Evolutionary conservation across 805 yeast genomes (phyloP).

Genomic region (Scheffersomyces ergatensis): DNA sequence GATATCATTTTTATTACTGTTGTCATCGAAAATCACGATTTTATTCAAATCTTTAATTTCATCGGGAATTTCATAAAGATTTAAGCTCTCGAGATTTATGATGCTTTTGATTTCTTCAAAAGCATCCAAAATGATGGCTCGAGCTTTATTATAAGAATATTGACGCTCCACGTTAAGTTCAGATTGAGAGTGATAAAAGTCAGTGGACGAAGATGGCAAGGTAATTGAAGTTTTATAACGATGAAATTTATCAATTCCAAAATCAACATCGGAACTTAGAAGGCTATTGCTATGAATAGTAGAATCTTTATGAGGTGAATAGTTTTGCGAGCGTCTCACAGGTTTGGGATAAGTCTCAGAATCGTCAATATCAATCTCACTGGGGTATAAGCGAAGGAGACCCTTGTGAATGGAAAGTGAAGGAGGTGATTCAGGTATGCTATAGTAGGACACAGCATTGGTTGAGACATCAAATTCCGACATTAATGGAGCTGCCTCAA

Average conservation of each 20-base stretch:
- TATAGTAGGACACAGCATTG: slow-evolving; percentile 13
- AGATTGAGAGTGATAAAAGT: background rate
- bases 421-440: slow-evolving; percentile 27
- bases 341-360: background rate
- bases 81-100: slow-evolving; percentile 48
- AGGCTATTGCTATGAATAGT: background rate
- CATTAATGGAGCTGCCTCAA: slow-evolving; percentile 22
- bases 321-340: background rate
- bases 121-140: slow-evolving; percentile 39
- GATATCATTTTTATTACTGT: slow-evolving; percentile 7
- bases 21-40: slow-evolving; percentile 41
- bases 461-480: slow-evolving; percentile 31
- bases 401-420: background rate
- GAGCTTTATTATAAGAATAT: slow-evolving; percentile 22
- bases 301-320: background rate
- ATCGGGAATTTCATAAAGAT: slow-evolving; percentile 50
- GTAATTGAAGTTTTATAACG: slow-evolving; percentile 29
- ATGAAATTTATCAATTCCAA: slow-evolving; percentile 51
- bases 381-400: slow-evolving; percentile 11
- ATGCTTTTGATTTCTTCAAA: slow-evolving; percentile 47
- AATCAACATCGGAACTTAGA: slow-evolving; percentile 40
- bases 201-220: slow-evolving; percentile 25
- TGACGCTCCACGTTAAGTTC: slow-evolving; percentile 18
- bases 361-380: slow-evolving; percentile 4
- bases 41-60: slow-evolving; percentile 57